phyloP scores from a whole-genome alignment of 129 eudicot species.

The Ambrosia artemisiifolia region DNA sequence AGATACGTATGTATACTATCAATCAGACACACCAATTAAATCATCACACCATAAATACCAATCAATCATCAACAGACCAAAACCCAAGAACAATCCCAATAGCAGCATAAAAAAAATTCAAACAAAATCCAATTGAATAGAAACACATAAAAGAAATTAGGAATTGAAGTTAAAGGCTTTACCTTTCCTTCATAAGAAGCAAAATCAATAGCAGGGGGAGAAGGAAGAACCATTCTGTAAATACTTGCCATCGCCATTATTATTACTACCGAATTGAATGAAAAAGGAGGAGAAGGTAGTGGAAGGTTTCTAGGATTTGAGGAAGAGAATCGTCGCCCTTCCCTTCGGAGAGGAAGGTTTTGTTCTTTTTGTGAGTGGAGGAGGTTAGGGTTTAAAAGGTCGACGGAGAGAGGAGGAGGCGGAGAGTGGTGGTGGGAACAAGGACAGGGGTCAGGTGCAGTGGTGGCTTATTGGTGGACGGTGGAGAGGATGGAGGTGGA shows the following conservation, averaged over 20 bases:
- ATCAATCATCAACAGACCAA: not conserved
- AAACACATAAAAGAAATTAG: no score
- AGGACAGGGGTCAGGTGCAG: no score
- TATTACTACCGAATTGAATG: not conserved
- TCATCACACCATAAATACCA: not conserved
- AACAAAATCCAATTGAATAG: no score
- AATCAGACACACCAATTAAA: not conserved
- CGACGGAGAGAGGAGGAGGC: not conserved
- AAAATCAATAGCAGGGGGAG: slow-evolving; percentile 96
- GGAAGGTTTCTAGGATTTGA: not conserved
- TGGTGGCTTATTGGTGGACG: no score
- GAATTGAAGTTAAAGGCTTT: not conserved
- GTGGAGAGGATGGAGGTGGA: no score
- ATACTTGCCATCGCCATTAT: slow-evolving; percentile 91
- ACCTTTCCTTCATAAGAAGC: slow-evolving; percentile 91
- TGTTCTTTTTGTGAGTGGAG: no score
- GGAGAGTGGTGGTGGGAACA: no score
- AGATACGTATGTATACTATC: no score
- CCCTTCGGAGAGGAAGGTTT: no score
- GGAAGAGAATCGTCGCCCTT: no score
- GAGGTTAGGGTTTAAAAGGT: no score
- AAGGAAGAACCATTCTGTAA: slow-evolving; percentile 84
- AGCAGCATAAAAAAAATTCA: no score
- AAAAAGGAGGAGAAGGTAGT: not conserved
- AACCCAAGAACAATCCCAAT: not conserved